A percentile compares a stretch with the other conserved stretches of the same genome.
Evolutionary conservation across 768 basidiomycete genomes (phyloP).

Genomic region (Mycena belliarum): DNA sequence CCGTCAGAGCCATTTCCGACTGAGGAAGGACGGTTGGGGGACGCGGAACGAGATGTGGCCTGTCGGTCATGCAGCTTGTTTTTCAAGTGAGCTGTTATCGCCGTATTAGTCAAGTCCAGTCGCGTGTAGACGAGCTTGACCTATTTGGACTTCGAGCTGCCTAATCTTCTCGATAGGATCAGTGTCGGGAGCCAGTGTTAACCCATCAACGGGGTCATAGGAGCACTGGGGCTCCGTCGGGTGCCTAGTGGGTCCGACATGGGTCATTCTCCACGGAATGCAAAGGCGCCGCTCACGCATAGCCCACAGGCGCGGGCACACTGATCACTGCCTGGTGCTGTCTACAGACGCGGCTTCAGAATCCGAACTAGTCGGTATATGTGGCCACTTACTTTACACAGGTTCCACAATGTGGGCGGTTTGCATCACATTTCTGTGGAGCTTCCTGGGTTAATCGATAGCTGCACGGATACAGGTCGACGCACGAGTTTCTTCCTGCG

Average conservation of each 20-base stretch:
- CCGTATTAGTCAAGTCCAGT: constrained; percentile 1
- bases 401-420: constrained; percentile 82
- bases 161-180: constrained; percentile 81
- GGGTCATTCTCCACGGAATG: constrained; percentile 5
- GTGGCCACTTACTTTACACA: constrained; percentile 68
- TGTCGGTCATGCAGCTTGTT: constrained; percentile 59
- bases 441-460: not conserved
- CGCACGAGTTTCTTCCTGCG: constrained; percentile 82
- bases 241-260: constrained; percentile 49
- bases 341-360: constrained; percentile 36
- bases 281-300: constrained; percentile 56
- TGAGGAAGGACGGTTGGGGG: constrained; percentile 32
- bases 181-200: constrained; percentile 72
- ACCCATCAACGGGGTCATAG: constrained; percentile 85
- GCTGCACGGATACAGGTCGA: constrained; percentile 7
- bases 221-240: constrained; percentile 84
- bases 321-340: constrained; percentile 82
- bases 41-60: constrained; percentile 37
- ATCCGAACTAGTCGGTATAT: not conserved
- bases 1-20: constrained; percentile 25
- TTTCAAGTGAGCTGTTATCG: constrained; percentile 58
- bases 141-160: constrained; percentile 75
- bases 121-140: constrained; percentile 36
- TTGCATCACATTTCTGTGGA: constrained; percentile 82
- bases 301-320: constrained; percentile 83